A percentile compares a stretch with the other conserved stretches of the same genome.
These are phyloP conservation scores for Globisporangium splendens DNA, from an alignment of 352 stramenopile genomes.

Conservation along the genomic window DNA sequence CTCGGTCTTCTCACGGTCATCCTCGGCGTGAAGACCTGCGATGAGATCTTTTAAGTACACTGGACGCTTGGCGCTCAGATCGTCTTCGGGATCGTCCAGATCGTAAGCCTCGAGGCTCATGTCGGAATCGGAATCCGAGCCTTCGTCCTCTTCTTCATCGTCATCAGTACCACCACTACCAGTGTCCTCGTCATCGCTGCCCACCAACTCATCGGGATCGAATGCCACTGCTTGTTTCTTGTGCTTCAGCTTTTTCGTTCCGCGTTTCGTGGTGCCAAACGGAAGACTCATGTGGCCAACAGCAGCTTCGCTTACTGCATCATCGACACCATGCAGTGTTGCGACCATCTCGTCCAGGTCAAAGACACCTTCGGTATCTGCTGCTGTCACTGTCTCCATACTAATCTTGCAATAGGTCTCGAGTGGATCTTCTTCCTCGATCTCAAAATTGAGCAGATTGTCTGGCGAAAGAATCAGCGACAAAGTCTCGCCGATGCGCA, in stretches of 20 bases:
- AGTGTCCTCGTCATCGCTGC: conserved; percentile 41
- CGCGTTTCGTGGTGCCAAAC: background rate
- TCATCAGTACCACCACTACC: conserved; percentile 10
- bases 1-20: conserved; percentile 58
- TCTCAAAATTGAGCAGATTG: conserved; percentile 60
- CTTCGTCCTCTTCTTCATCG: conserved; percentile 16
- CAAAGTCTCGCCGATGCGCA: conserved; percentile 68
- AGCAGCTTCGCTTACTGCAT: background rate
- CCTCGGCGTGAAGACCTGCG: conserved; percentile 40
- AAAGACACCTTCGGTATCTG: conserved; percentile 9
- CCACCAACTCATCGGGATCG: conserved; percentile 57
- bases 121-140: conserved; percentile 55
- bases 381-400: conserved; percentile 4
- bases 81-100: conserved; percentile 63
- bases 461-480: conserved; percentile 57
- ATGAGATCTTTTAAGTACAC: conserved; percentile 76
- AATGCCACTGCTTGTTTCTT: conserved; percentile 22
- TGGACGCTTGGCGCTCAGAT: conserved; percentile 50
- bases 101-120: conserved; percentile 67
- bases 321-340: background rate
- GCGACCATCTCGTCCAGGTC: conserved; percentile 15
- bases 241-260: conserved; percentile 7
- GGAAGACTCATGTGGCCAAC: background rate
- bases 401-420: conserved; percentile 21
- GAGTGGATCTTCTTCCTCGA: conserved; percentile 39